phyloP scores from a whole-genome alignment of 805 yeast species.

The Starmerella apicola region DNA sequence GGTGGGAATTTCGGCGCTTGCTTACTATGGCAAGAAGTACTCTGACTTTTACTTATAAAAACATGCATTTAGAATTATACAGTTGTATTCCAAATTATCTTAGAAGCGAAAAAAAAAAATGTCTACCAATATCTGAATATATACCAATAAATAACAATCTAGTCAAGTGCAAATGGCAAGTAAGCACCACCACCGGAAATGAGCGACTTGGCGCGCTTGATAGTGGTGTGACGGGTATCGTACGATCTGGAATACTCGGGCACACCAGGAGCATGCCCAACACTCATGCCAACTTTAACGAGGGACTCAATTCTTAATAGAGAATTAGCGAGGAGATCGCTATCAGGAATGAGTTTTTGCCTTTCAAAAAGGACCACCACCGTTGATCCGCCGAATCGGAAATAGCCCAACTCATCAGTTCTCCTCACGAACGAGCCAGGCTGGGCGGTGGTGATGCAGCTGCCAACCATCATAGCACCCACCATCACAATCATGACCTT shows the following conservation, averaged over 20 bases:
- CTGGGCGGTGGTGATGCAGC: slow-evolving; percentile 58
- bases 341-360: slow-evolving; percentile 41
- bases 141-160: no score
- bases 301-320: slow-evolving; percentile 57
- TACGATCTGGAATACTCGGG: slow-evolving; percentile 21
- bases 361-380: slow-evolving; percentile 52
- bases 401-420: slow-evolving; percentile 84
- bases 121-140: no score
- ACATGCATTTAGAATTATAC: no score
- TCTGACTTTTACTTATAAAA: slow-evolving; percentile 48
- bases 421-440: slow-evolving; percentile 47
- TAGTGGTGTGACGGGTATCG: slow-evolving; percentile 21
- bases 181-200: slow-evolving; percentile 25
- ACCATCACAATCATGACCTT: slow-evolving; percentile 64
- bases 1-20: slow-evolving; percentile 51
- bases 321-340: slow-evolving; percentile 62
- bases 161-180: slow-evolving; percentile 23
- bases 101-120: no score
- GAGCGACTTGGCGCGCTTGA: slow-evolving; percentile 20
- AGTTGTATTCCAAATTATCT: no score
- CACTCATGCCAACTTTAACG: slow-evolving; percentile 79
- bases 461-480: slow-evolving; percentile 99
- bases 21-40: slow-evolving; percentile 65
- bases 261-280: slow-evolving; percentile 46
- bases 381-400: slow-evolving; percentile 94